Base-by-base conservation (phyloP, 345 rosid species). In the Corymbia maculata region DNA sequence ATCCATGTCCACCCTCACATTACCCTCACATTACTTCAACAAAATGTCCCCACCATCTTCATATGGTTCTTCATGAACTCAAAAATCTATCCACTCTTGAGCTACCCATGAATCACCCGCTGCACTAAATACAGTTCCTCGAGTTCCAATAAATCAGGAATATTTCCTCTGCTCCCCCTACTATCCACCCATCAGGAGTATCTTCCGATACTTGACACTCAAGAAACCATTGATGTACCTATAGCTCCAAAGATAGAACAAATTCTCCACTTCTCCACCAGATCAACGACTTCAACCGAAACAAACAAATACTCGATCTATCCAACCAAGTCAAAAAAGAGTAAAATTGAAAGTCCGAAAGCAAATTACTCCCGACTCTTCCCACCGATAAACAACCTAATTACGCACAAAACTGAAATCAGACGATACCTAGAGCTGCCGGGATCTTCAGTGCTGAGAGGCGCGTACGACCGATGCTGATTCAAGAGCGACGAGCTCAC, bases 391-490 rank as follows among this genome's bases (percentile, higher is more conserved):
- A 85, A 85, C 64, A 85, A 75, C 44, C 82, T 4, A 75, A 75
- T 19, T 6, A 75, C 82, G 82, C 44, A 55, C 68, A 21, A 53
- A 55, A 32, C 12, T 6, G 66, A 51, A 53, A 32, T 16, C 44
- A 50, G 68, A 4, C n/a, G 26, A 75, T 89, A 98, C 98, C 99
- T 95, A 14, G 97, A 94, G 92, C 93, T 94, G 24, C 96, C 97
- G 49, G 97, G 97, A 94, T 98, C 99, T 36, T 97, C 97, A 15
- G 98, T 96, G 70, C 98, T 94, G 42, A 98, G 97, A 36, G 97
- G 98, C 90, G 97, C 91, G 87, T 98, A 98, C 13, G 93, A 87
- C 21, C 97, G 95, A 87, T 94, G 91, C 26, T 93, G 93, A 88
- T 95, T 91, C 92, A 95, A 91, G 12, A 98, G 92, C 90, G 99